phyloP scores from a whole-genome alignment of 2,329 filamentous ascomycete genomes.

The Pseudogymnoascus destructans region DNA sequence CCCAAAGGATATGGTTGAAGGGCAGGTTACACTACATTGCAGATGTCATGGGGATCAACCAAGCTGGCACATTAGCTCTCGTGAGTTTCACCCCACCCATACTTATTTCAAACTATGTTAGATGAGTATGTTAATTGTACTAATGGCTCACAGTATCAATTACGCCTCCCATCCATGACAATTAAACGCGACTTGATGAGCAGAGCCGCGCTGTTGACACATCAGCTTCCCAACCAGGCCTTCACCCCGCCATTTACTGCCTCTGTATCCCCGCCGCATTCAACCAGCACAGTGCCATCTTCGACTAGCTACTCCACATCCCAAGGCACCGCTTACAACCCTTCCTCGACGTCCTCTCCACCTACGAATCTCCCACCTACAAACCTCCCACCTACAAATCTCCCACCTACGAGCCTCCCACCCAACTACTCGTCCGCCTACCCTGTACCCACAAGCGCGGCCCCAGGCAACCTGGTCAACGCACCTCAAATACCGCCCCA shows the following conservation, averaged over 20 bases:
- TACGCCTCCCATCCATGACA: conserved; percentile 50
- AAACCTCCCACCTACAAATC: not conserved
- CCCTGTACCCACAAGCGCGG: not conserved
- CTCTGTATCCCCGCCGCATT: not conserved
- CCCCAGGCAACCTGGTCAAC: not conserved
- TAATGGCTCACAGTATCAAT: conserved; percentile 33
- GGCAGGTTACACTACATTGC: conserved; percentile 43
- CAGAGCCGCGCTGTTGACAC: not conserved
- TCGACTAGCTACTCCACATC: not conserved
- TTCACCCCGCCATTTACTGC: not conserved
- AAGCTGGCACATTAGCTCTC: conserved; percentile 41
- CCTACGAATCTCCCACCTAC: not conserved
- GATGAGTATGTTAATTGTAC: not conserved
- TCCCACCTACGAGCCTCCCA: not conserved
- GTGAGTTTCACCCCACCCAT: conserved; percentile 28
- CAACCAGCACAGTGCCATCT: not conserved
- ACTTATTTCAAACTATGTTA: conserved; percentile 8
- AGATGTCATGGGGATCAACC: conserved; percentile 42
- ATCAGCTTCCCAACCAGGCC: not conserved
- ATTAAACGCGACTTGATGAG: conserved; percentile 40
- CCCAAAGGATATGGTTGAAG: conserved; percentile 41
- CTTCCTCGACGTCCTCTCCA: not conserved
- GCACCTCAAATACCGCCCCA: not conserved
- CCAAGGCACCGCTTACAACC: not conserved
- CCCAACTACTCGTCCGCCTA: not conserved